Conservation (phyloP, 2,329 filamentous ascomycete genomes). For the Fusarium burgessii region DNA sequence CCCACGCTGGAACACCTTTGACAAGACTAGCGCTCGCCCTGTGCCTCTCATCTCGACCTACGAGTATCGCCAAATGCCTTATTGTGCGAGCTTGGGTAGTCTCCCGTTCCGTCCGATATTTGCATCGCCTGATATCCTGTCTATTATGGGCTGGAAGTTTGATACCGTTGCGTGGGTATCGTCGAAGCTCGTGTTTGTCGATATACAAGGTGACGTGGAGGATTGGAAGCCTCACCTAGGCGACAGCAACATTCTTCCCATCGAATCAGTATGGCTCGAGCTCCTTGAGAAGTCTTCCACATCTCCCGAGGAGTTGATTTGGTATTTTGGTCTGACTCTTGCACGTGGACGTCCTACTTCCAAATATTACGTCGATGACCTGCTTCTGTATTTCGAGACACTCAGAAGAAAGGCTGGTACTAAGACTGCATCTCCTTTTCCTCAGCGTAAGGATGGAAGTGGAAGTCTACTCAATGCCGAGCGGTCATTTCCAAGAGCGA, state of each 20-base stretch:
- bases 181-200: neutral
- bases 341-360: neutral
- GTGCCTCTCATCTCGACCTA: too few relatives aligned
- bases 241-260: neutral
- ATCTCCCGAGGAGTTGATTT: neutral
- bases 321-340: neutral
- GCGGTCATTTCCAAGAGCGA: too few relatives aligned
- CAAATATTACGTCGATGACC: neutral
- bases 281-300: neutral
- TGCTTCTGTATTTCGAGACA: neutral
- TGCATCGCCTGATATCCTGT: too few relatives aligned
- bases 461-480: too few relatives aligned
- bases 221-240: neutral
- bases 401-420: neutral
- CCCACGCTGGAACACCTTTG: too few relatives aligned
- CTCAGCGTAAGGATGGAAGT: fast-evolving
- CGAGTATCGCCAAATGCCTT: too few relatives aligned
- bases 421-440: neutral
- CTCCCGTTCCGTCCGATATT: too few relatives aligned
- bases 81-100: too few relatives aligned
- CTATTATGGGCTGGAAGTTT: too few relatives aligned
- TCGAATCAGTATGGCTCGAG: neutral
- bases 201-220: neutral
- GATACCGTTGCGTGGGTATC: neutral
- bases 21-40: too few relatives aligned